phyloP scores from a whole-genome alignment of 2,329 filamentous ascomycete species.

The Fusarium sublunatum region DNA sequence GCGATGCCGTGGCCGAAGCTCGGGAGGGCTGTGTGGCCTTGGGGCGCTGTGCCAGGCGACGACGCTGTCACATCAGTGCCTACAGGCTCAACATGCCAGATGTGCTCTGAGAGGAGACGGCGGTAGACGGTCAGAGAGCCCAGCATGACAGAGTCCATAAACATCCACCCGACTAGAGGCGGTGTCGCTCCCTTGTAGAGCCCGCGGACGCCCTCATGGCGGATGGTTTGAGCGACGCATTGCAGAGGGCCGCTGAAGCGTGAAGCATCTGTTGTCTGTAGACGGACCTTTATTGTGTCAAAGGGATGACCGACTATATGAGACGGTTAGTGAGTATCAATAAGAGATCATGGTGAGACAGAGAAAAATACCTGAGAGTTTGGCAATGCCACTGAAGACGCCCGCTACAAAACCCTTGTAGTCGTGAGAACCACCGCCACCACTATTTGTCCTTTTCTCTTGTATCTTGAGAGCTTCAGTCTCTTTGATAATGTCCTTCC shows the following conservation, averaged over 20 bases:
- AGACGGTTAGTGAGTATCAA: slow-evolving; percentile 9
- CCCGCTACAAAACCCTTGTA: slow-evolving; percentile 98
- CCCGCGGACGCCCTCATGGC: slow-evolving; percentile 84
- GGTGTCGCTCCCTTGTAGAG: slow-evolving; percentile 96
- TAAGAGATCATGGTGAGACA: background rate
- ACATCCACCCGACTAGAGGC: slow-evolving; percentile 96
- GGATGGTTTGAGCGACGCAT: slow-evolving; percentile 84
- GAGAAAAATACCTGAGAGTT: slow-evolving; percentile 76
- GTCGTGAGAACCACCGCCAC: slow-evolving; percentile 54
- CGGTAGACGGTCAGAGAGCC: slow-evolving; percentile 93
- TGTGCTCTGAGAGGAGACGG: slow-evolving; percentile 79
- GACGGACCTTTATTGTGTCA: slow-evolving; percentile 95
- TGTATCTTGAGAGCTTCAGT: slow-evolving; percentile 2
- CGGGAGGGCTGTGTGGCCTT: slow-evolving; percentile 65
- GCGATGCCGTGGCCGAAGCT: slow-evolving; percentile 86
- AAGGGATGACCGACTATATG: slow-evolving; percentile 76
- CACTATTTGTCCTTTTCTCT: slow-evolving; percentile 13
- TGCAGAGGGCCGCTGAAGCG: slow-evolving; percentile 89
- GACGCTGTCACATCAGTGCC: slow-evolving; percentile 28
- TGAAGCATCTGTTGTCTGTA: slow-evolving; percentile 82
- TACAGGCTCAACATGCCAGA: slow-evolving; percentile 69
- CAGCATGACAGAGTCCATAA: slow-evolving; percentile 93
- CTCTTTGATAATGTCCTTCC: slow-evolving; percentile 12
- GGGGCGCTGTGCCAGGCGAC: slow-evolving; percentile 20
- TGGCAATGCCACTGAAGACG: slow-evolving; percentile 94